Evolutionary conservation across 225 moss, liverwort and hornwort species (phyloP), one percentile per base, ranked within the genome.

Genomic region (Lunularia cruciata): DNA sequence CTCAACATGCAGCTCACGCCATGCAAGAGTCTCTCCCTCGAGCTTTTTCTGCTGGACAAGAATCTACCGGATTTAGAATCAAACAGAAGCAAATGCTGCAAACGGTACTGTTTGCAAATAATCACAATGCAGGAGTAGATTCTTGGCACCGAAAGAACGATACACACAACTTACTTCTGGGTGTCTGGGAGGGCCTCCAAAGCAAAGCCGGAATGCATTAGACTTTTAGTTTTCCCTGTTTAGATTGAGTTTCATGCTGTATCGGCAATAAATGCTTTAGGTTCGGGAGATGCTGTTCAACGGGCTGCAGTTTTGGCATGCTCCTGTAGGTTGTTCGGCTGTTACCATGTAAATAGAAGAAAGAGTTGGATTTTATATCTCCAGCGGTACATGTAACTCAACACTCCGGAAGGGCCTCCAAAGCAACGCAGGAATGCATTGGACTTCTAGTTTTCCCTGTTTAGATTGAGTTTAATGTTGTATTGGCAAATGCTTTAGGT

Each of bases 1-100:
- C 94, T 23, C 83, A 90, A 74, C 57, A 36, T 32, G 88, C 86
- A 73, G 72, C 75, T 16, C 36, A 53, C 19, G 18, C 23, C 0
- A 73, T 83, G 39, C 79, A 73, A 25, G 28, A 70, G n/a, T 62
- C 58, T 22, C 51, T 76, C 12, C 40, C 57, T 11, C 30, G 14
- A 28, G 57, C 60, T 45, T 72, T 72, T 33, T 66, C 19, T 15
- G 43, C 42, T 31, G 48, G 15, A 14, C 53, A 20, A 64, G 76
- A 59, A 19, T 25, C 26, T 13, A 7, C 19, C 1, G 62, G 25
- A 32, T 38, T 46, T 27, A 46, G 46, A 30, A 7, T 39, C 14
- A 46, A 67, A 22, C 1, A 68, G 35, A 71, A 75, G 72, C 56
- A 61, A 38, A 23, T 63, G 31, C 31, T 80, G 8, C 16, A 36